Conservation (phyloP, 306 rosid species). For the Corylus avellana region DNA sequence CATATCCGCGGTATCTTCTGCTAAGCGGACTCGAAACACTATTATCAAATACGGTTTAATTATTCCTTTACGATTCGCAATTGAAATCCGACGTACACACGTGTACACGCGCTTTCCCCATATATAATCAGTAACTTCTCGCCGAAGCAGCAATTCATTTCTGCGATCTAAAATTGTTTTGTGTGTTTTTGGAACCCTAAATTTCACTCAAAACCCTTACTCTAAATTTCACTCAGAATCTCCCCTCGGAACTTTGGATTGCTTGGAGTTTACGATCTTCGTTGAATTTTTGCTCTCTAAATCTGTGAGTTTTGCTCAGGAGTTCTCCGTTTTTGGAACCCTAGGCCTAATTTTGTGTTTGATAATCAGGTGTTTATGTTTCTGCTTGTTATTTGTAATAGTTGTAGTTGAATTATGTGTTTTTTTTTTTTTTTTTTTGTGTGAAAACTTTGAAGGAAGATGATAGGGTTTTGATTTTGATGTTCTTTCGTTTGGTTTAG, state of each 20-base stretch:
- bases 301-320: constrained; percentile 8
- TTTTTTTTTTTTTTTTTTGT: background rate
- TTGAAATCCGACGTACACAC: constrained; percentile 25
- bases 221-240: background rate
- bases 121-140: background rate
- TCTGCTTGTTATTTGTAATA: background rate
- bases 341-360: background rate
- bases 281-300: background rate
- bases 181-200: background rate
- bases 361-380: background rate
- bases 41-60: background rate
- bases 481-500: background rate
- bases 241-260: background rate
- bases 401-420: background rate
- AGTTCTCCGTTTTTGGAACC: background rate
- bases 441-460: background rate
- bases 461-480: background rate
- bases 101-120: background rate
- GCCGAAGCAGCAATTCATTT: background rate
- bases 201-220: background rate
- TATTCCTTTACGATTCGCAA: background rate
- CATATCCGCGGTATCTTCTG: constrained; percentile 4
- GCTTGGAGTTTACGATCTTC: background rate
- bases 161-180: background rate
- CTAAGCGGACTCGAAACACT: constrained; percentile 25